A percentile compares a stretch with the other conserved stretches of the same genome.
Conservation (phyloP, 116 monocot genomes). For the Papilionanthe hybrid region DNA sequence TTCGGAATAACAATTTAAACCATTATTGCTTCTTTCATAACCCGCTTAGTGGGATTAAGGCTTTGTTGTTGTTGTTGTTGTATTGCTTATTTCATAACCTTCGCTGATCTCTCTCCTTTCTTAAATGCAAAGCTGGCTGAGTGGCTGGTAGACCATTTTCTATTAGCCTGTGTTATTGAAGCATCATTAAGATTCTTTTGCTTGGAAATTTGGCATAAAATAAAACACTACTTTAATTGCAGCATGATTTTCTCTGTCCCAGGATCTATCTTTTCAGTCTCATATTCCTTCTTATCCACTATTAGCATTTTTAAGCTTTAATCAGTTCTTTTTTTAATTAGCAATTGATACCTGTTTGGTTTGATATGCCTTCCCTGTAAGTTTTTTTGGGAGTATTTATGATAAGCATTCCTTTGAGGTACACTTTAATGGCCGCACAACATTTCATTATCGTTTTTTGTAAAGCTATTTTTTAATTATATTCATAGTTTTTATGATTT, state of each 20-base stretch:
- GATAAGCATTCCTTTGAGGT: background rate
- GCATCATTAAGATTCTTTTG: background rate
- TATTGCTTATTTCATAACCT: no score
- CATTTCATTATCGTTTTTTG: background rate
- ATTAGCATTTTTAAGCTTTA: background rate
- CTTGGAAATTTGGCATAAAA: background rate
- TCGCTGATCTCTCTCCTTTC: background rate
- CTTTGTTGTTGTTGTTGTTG: no score
- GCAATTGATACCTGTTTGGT: background rate
- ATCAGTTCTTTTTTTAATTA: background rate
- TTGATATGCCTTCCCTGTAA: background rate
- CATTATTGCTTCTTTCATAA: background rate
- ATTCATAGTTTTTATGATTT: conserved; percentile 3
- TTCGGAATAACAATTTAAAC: background rate
- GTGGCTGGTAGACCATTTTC: background rate
- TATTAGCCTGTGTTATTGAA: background rate
- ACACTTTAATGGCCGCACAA: background rate
- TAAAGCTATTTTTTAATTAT: background rate
- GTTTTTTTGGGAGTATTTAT: background rate
- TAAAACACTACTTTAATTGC: background rate
- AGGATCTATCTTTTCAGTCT: background rate
- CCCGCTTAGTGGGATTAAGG: no score
- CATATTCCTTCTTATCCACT: background rate
- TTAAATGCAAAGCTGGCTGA: background rate
- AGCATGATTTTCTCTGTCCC: background rate